Base-by-base conservation (phyloP, 768 basidiomycete species). In the Daedalea quercina region DNA sequence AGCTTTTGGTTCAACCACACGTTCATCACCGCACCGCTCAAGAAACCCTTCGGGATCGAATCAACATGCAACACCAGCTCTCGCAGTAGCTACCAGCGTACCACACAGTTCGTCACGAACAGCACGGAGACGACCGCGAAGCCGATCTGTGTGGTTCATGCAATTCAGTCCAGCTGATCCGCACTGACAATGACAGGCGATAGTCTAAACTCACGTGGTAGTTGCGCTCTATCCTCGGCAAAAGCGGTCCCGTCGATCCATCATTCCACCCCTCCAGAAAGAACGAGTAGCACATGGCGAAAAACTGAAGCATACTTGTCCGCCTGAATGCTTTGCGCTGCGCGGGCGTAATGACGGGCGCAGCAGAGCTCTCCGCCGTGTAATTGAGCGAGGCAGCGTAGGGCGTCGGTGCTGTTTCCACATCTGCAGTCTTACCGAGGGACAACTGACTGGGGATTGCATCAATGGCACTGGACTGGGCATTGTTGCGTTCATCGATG, bases 241-340 rank as follows among this genome's bases (percentile, higher is more conserved):
- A 67, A 20, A 93, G 68, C 1, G 90, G 87, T 3, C 90, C 90
- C 13, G 79, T 79, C 0, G 82, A 76, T 13, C 82, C 83, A 65
- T 89, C 89, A 58, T 85, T 88, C 87, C 87, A 91, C 26, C 90
- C 90, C 17, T 74, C 72, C 8, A 86, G 67, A 54, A 84, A 82
- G 45, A 84, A 51, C n/a, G 71, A 66, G 69, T 73, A 80, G 59
- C 81, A 85, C 40, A 85, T 67, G 1, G 83, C 67, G 24, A 67
- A 55, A 53, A 84, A 78, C 54, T 86, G 82, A 26, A 82, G 63
- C 49, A 46, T 28, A 20, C 50, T 47, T 50, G 54, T 60, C 9
- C 58, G 53, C 25, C 37, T 22, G 17, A 54, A 33, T n/a, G 42
- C 43, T 15, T 50, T 54, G 44, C 55, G 47, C 52, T 63, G 57